Evolutionary conservation across 257 asterid genomes (phyloP).

Genomic region (Solanum medicagineum): DNA sequence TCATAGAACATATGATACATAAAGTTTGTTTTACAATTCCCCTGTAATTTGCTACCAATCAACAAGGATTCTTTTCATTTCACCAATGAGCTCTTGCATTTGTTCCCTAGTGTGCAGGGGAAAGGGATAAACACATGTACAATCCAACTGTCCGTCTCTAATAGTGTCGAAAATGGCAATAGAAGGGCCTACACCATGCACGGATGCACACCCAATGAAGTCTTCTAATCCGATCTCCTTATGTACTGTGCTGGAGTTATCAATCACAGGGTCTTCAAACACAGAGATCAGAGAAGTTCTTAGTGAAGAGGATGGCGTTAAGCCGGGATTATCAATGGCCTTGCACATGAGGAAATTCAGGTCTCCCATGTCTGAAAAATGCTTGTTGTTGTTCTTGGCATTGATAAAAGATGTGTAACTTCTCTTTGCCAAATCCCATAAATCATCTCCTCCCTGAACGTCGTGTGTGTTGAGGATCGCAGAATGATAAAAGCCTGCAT

Average conservation of each 20-base stretch:
- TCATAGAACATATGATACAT: neutral
- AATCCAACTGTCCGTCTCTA: conserved; percentile 52
- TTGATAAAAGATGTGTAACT: conserved; percentile 33
- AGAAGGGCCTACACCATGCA: conserved; percentile 86
- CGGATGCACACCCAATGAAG: conserved; percentile 60
- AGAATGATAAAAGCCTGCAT: conserved; percentile 79
- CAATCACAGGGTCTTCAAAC: conserved; percentile 53
- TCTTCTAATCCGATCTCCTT: conserved; percentile 51
- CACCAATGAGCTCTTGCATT: conserved; percentile 48
- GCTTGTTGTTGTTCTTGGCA: conserved; percentile 67
- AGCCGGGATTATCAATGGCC: conserved; percentile 81
- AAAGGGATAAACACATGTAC: conserved; percentile 70
- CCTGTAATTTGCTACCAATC: conserved; percentile 6
- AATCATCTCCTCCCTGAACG: conserved; percentile 37
- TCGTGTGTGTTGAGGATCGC: conserved; percentile 78
- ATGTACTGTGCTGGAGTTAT: conserved; percentile 15
- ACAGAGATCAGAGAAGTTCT: conserved; percentile 63
- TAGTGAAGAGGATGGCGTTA: conserved; percentile 64
- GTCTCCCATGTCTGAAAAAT: conserved; percentile 74
- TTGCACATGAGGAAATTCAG: conserved; percentile 81
- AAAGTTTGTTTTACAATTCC: neutral
- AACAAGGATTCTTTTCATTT: conserved; percentile 42
- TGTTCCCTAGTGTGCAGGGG: conserved; percentile 88
- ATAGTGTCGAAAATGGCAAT: conserved; percentile 51
- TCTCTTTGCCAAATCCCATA: conserved; percentile 66